Evolutionary conservation across 2,329 filamentous ascomycete genomes (phyloP), one percentile per base, ranked within the genome.

Genomic region (Conoideocrella luteorostrata): DNA sequence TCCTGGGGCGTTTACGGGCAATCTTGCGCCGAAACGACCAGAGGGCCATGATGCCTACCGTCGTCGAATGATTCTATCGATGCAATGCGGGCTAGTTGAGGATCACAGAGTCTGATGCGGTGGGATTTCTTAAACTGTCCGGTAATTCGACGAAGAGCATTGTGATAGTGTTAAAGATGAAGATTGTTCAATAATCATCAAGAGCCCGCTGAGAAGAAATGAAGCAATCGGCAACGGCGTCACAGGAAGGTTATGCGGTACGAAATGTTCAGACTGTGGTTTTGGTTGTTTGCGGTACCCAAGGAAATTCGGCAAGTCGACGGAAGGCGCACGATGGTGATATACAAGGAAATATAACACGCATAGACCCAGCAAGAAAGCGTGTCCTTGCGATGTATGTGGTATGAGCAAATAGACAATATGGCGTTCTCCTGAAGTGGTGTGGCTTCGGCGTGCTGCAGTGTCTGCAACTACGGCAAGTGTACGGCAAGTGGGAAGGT

Each of bases 21-120:
- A 77, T 82, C 67, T 76, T 83, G 58, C 84, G 81, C 65, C 82
- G 75, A 66, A 94, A 95, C 49, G 83, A 86, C 88, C 88, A 94
- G 65, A 90, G 70, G 61, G 83, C 80, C 86, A 91, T 91, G 45
- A 50, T 63, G 34, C 18, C 10, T 32, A 12, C 12, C n/a, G 15
- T 32, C 11, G 30, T 42, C 22, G 21, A 22, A 20, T 28, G 4
- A 18, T 7, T 9, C n/a, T 35, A n/a, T 33, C 12, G 7, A 11
- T 24, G 35, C 35, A 30, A 39, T 23, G 34, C 17, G 39, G 5
- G 46, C 41, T 42, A 45, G 23, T 45, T 42, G 3, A 21, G 29
- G 10, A 12, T 10, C 11, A 38, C 35, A 20, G 17, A 36, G 17
- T 13, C 21, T 34, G 39, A 39, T 24, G 22, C 18, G 29, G 9